Base-by-base conservation (phyloP, 192 early-diverging fungal species). In the Podila clonocystis region DNA sequence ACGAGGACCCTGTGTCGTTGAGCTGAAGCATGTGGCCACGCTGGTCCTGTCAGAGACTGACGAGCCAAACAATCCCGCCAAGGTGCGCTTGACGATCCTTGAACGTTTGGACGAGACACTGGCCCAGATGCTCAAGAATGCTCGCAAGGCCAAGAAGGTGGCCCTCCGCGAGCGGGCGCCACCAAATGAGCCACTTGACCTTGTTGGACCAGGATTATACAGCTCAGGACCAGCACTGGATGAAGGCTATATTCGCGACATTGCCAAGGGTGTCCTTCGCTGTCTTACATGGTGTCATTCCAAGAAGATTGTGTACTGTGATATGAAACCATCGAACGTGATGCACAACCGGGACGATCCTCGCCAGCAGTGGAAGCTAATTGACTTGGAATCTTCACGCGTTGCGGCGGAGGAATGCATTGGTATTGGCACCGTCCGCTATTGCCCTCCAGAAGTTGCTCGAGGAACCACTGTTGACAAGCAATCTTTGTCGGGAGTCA, bases 261-360 rank as follows among this genome's bases (percentile, higher is more conserved):
- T 87, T 72, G 73, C 64, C 15, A 78, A 82, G 41, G 84, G 85
- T 9, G 78, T 87, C 17, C 52, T 82, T 3, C 45, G 82, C 4
- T 85, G 84, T 63, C 45, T 87, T 17, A 65, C 30, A 2, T 87
- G 86, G 86, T 85, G 84, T 57, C 86, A 87, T 55, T 76, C 77
- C 15, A 66, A 63, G 69, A 73, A 63, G 48, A 84, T 87, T 74
- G 86, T 85, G 6, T 87, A 85, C 31, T 87, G 86, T 71, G 86
- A 87, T 48, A 57, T 87, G n/a, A 87, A 87, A n/a, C 86, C 86
- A 9, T 84, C 84, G 31, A 87, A 87, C 57, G 74, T 87, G 33
- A 87, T 87, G 86, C 82, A 83, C 19, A 76, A 85, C 28, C 60
- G 65, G 28, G 75, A 77, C 36, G 64, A 77, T 26, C 57, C 70